A percentile compares a stretch with the other conserved stretches of the same genome.
Evolutionary conservation across 1,284 basidiomycete species (phyloP).

Genomic region (Apiotrichum domesticum): DNA sequence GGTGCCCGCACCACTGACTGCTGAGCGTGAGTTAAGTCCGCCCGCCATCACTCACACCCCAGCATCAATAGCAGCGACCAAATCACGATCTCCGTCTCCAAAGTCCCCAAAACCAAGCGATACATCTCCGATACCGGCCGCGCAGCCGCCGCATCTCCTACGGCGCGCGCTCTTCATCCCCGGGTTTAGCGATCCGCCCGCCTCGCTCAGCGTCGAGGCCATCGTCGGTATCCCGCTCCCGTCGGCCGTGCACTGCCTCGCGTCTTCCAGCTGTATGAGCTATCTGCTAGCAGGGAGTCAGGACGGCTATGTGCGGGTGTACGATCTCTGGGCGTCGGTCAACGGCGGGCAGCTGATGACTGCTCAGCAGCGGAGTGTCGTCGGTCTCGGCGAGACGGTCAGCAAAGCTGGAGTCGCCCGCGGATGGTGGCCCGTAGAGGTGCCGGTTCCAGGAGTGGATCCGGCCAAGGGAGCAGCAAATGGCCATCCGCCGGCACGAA

Average conservation of each 20-base stretch:
- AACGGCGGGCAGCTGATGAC: slow-evolving; percentile 84
- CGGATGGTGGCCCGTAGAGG: slow-evolving; percentile 69
- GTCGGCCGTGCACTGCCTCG: slow-evolving; percentile 75
- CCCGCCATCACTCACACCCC: neutral
- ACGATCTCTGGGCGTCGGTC: slow-evolving; percentile 81
- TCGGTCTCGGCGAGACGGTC: slow-evolving; percentile 82
- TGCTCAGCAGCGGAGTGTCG: slow-evolving; percentile 81
- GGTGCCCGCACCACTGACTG: too few relatives aligned
- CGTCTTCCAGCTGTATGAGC: slow-evolving; percentile 77
- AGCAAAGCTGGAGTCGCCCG: slow-evolving; percentile 82
- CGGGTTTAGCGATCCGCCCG: slow-evolving; percentile 34
- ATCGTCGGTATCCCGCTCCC: slow-evolving; percentile 87
- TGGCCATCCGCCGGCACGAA: neutral
- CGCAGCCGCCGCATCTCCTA: slow-evolving; percentile 29
- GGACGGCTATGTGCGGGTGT: slow-evolving; percentile 88
- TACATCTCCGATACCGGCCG: neutral
- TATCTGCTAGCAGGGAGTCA: slow-evolving; percentile 86
- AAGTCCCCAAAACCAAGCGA: neutral
- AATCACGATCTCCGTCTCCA: neutral
- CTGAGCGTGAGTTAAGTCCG: neutral
- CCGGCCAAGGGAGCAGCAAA: slow-evolving; percentile 26
- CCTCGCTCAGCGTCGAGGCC: slow-evolving; percentile 80
- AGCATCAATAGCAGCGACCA: neutral
- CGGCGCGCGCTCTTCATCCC: slow-evolving; percentile 35
- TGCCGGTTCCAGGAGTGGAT: neutral